Conservation (phyloP, 2,329 filamentous ascomycete species). For the Monilinia fructigena region DNA sequence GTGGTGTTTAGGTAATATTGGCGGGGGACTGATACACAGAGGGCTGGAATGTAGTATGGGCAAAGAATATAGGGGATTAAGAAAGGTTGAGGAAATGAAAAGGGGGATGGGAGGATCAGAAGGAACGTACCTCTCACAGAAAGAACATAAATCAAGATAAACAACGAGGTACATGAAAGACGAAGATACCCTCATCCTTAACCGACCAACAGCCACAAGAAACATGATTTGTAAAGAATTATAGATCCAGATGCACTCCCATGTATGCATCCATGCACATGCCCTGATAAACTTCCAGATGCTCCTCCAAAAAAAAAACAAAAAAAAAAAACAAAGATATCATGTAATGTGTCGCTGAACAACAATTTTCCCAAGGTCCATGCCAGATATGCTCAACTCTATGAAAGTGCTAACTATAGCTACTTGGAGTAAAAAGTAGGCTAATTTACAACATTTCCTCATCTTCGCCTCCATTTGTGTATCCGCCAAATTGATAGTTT, state of each 20-base stretch:
- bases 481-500: conserved; percentile 32
- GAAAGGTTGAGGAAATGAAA: conserved; percentile 9
- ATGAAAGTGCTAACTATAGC: conserved; percentile 30
- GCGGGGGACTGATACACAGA: not conserved
- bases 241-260: conserved; percentile 31
- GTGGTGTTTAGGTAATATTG: not conserved
- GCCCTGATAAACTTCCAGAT: conserved; percentile 1
- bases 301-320: not conserved
- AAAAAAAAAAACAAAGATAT: not conserved
- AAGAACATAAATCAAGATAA: conserved; percentile 17
- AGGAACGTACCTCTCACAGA: conserved; percentile 37
- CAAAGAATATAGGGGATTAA: not conserved
- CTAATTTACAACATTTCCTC: conserved; percentile 41
- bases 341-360: conserved; percentile 14
- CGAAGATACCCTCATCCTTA: conserved; percentile 17
- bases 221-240: conserved; percentile 20
- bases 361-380: conserved; percentile 21
- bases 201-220: conserved; percentile 30
- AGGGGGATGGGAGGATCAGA: conserved; percentile 17
- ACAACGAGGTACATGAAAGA: conserved; percentile 24
- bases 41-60: not conserved
- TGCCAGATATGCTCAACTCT: conserved; percentile 25
- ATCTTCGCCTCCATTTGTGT: conserved; percentile 34
- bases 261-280: conserved; percentile 1
- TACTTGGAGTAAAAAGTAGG: conserved; percentile 31